phyloP scores from a whole-genome alignment of 768 basidiomycete genomes.

The Ephemerocybe angulata region DNA sequence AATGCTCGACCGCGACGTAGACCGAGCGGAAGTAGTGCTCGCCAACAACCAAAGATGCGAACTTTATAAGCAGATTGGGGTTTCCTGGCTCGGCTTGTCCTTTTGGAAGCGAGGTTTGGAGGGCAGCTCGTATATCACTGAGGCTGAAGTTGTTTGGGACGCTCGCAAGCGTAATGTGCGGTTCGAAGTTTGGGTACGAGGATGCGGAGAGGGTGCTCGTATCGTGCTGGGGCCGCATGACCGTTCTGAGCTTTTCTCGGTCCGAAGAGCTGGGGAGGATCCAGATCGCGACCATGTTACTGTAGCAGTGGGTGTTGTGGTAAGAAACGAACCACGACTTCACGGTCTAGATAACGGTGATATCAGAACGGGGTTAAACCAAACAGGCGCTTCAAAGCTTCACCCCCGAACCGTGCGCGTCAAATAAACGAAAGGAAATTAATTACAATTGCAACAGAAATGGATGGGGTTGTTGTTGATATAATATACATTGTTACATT shows the following conservation, averaged over 20 bases:
- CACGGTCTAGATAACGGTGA: not conserved
- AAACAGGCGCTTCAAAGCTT: too few species aligned
- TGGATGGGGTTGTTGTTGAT: not conserved
- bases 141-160: constrained; percentile 27
- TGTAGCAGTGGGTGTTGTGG: not conserved
- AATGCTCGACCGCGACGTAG: constrained; percentile 48
- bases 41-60: constrained; percentile 54
- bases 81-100: not conserved
- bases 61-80: constrained; percentile 38
- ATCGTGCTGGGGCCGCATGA: constrained; percentile 42
- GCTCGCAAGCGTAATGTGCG: constrained; percentile 68
- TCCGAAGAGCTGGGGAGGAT: constrained; percentile 55
- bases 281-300: constrained; percentile 49
- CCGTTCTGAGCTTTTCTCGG: constrained; percentile 37
- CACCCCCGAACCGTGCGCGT: not conserved
- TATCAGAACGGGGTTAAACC: too few species aligned
- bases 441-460: not conserved
- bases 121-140: constrained; percentile 25
- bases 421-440: not conserved
- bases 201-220: constrained; percentile 20
- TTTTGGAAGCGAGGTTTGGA: constrained; percentile 30
- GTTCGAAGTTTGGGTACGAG: constrained; percentile 60
- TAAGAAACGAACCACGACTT: not conserved
- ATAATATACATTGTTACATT: constrained; percentile 3
- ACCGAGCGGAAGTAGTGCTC: constrained; percentile 71